phyloP scores from a whole-genome alignment of 345 rosid genomes.

The Salix dunnii region DNA sequence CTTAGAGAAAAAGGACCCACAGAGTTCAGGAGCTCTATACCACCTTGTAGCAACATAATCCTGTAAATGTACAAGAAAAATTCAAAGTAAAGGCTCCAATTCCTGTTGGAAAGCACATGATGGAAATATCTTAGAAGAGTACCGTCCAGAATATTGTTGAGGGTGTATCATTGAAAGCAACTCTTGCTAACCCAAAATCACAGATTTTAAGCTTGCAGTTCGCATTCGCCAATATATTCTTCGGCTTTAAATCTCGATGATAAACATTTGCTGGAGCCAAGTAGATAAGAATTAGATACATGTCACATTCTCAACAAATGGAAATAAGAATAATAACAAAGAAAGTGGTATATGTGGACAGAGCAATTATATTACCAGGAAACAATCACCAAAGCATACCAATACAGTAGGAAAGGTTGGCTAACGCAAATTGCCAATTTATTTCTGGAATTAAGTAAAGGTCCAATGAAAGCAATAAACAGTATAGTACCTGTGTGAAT shows the following conservation, averaged over 20 bases:
- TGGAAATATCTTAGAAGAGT: conserved; percentile 10
- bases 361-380: not conserved
- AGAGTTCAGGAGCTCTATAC: conserved; percentile 98
- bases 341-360: not conserved
- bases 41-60: conserved; percentile 98
- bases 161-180: conserved; percentile 88
- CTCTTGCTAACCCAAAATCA: conserved; percentile 95
- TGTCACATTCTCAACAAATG: not conserved
- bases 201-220: conserved; percentile 94
- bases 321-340: not conserved
- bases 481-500: conserved; percentile 77
- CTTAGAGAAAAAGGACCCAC: conserved; percentile 98
- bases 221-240: conserved; percentile 96
- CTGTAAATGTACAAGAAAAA: conserved; percentile 35
- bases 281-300: conserved; percentile 19
- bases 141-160: conserved; percentile 94
- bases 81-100: conserved; percentile 10
- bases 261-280: conserved; percentile 82
- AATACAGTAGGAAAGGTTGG: not conserved
- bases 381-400: not conserved
- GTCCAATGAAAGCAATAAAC: not conserved
- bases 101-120: not conserved
- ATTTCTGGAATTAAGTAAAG: not conserved
- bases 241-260: conserved; percentile 92
- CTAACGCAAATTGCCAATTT: not conserved